Percentiles rank a stretch among this genome's conserved stretches.
Evolutionary conservation across 495 filamentous ascomycete species (phyloP).

Genomic region (Stereocaulon alpinum): DNA sequence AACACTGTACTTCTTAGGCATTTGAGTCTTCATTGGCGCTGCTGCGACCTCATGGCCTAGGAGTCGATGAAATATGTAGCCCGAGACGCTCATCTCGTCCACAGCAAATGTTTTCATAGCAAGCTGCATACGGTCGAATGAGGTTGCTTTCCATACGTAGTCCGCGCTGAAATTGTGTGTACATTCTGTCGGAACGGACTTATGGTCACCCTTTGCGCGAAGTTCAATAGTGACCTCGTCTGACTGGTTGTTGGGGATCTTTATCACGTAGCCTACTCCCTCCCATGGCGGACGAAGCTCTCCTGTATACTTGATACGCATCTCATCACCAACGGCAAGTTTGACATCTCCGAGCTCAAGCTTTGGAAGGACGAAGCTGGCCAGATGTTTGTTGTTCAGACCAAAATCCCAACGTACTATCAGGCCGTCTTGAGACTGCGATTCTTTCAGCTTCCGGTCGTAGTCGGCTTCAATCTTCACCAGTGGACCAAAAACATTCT

Average conservation of each 20-base stretch:
- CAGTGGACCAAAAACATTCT: conserved; percentile 95
- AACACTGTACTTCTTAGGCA: conserved; percentile 94
- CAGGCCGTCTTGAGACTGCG: conserved; percentile 89
- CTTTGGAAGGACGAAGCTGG: conserved; percentile 92
- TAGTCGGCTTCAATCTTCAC: conserved; percentile 99
- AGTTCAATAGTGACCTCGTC: conserved; percentile 96
- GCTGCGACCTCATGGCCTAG: conserved; percentile 93
- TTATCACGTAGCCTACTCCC: conserved; percentile 97
- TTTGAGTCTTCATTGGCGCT: conserved; percentile 90
- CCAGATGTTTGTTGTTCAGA: conserved; percentile 94
- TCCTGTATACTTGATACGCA: conserved; percentile 93
- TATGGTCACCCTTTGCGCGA: conserved; percentile 80
- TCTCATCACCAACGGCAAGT: conserved; percentile 94
- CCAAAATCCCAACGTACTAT: conserved; percentile 93
- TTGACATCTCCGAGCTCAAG: conserved; percentile 97
- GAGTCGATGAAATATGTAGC: conserved; percentile 97
- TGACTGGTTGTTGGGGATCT: conserved; percentile 98
- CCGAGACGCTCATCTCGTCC: conserved; percentile 96
- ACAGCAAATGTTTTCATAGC: conserved; percentile 99
- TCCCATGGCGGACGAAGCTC: conserved; percentile 94
- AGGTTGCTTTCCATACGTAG: conserved; percentile 99
- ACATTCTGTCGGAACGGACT: conserved; percentile 92
- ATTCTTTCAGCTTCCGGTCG: conserved; percentile 96
- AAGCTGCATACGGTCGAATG: conserved; percentile 97
- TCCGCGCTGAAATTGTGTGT: conserved; percentile 97